Conservation (phyloP, 1,284 basidiomycete species). For the Austroboletus olivaceoglutinosus region DNA sequence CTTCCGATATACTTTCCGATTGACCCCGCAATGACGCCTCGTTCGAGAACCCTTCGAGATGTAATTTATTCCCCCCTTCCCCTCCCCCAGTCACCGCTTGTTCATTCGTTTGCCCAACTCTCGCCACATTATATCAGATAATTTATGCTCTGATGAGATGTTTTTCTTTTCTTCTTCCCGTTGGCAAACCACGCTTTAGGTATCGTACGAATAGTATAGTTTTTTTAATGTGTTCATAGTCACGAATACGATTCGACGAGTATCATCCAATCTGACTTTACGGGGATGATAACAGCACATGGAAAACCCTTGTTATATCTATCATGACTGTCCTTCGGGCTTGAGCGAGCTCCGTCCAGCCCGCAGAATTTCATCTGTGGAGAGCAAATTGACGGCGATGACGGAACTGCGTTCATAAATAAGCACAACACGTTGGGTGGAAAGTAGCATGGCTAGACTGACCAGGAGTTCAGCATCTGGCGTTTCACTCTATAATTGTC, state of each 20-base stretch:
- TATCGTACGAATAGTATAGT: conserved; percentile 34
- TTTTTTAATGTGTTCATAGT: conserved; percentile 34
- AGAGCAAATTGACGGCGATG: conserved; percentile 94
- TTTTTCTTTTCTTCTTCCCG: conserved; percentile 2
- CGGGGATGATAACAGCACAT: conserved; percentile 23
- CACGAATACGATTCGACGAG: conserved; percentile 13
- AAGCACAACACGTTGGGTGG: conserved; percentile 21
- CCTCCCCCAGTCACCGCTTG: conserved; percentile 5
- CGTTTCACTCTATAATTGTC: conserved; percentile 99
- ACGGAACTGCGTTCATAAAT: conserved; percentile 69
- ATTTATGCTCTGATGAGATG: conserved; percentile 24
- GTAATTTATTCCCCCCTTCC: conserved; percentile 27
- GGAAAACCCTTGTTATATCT: conserved; percentile 21
- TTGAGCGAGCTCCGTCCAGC: conserved; percentile 90
- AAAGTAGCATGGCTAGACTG: conserved; percentile 28
- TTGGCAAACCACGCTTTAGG: conserved; percentile 11
- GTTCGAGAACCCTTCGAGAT: conserved; percentile 8
- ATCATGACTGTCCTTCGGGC: conserved; percentile 68
- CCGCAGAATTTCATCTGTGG: conserved; percentile 93
- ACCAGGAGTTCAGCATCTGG: conserved; percentile 98
- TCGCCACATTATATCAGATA: conserved; percentile 21
- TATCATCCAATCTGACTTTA: conserved; percentile 16
- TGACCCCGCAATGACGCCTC: conserved; percentile 17
- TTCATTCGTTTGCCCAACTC: conserved; percentile 23
- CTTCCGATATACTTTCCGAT: conserved; percentile 43